These are phyloP conservation scores for Fusarium protoensiforme DNA, from an alignment of 2,329 filamentous ascomycete genomes.

Conservation along the genomic window DNA sequence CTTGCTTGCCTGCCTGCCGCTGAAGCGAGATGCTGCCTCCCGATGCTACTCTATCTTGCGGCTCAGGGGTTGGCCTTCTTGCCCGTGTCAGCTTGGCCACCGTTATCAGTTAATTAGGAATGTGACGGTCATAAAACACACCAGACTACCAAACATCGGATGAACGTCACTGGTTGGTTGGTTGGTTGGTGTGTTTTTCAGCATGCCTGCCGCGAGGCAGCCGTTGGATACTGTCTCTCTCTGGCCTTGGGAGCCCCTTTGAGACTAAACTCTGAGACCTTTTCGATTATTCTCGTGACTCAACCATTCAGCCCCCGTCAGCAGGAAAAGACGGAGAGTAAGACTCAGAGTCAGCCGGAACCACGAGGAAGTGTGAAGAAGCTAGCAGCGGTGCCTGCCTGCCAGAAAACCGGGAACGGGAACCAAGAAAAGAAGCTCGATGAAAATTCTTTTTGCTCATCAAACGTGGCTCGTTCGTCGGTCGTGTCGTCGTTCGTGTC, in stretches of 20 bases:
- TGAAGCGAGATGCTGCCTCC: constrained; percentile 20
- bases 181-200: not conserved
- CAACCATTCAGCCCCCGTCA: constrained; percentile 17
- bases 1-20: constrained; percentile 29
- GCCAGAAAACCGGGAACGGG: constrained; percentile 13
- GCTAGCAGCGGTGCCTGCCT: not conserved
- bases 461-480: constrained; percentile 14
- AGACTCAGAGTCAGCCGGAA: constrained; percentile 14
- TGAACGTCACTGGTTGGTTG: not conserved
- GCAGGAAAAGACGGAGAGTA: constrained; percentile 19
- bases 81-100: constrained; percentile 14
- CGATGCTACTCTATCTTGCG: constrained; percentile 24
- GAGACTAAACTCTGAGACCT: constrained; percentile 8
- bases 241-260: not conserved
- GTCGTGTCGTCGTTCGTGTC: constrained; percentile 22
- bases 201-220: constrained; percentile 10
- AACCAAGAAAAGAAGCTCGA: constrained; percentile 8
- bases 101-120: constrained; percentile 15
- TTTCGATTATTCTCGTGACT: constrained; percentile 30
- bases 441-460: constrained; percentile 15
- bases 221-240: constrained; percentile 1
- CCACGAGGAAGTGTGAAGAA: constrained; percentile 16
- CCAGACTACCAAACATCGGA: not conserved
- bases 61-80: constrained; percentile 27
- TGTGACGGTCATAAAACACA: constrained; percentile 10